A percentile compares a stretch with the other conserved stretches of the same genome.
Conservation (phyloP, 169 alveolate genomes). For the Cyclospora cayetanensis region DNA sequence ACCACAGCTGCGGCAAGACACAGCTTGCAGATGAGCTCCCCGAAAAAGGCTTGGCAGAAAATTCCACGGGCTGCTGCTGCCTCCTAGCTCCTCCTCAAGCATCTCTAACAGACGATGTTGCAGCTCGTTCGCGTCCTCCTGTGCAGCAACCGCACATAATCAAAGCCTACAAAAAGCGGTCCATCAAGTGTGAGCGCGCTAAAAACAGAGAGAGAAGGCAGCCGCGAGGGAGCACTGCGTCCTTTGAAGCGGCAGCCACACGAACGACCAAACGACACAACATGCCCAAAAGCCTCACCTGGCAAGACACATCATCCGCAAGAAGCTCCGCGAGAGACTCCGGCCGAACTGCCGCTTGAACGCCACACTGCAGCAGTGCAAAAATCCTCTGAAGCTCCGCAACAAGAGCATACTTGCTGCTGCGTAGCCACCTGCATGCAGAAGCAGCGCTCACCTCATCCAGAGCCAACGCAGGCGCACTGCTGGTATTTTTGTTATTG, state of each 20-base stretch:
- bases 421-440: conserved; percentile 55
- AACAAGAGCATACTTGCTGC: conserved; percentile 38
- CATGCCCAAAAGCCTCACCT: not conserved
- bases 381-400: conserved; percentile 49
- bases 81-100: conserved; percentile 67
- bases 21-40: conserved; percentile 55
- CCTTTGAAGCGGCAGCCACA: conserved; percentile 25
- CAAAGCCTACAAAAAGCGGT: too few species aligned
- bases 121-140: conserved; percentile 74
- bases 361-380: conserved; percentile 64
- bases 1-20: conserved; percentile 63
- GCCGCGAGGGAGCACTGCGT: too few species aligned
- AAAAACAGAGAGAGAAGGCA: too few species aligned
- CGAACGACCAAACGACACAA: not conserved
- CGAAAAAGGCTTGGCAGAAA: conserved; percentile 57
- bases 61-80: conserved; percentile 53
- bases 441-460: conserved; percentile 38
- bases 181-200: too few species aligned
- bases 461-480: not conserved
- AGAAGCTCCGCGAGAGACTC: conserved; percentile 50
- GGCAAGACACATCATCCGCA: conserved; percentile 63
- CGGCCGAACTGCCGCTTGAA: conserved; percentile 66
- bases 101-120: conserved; percentile 67
- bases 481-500: not conserved
- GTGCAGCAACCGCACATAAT: conserved; percentile 17